Base-by-base conservation (phyloP, 129 eudicot genomes). In the Escallonia rubra region DNA sequence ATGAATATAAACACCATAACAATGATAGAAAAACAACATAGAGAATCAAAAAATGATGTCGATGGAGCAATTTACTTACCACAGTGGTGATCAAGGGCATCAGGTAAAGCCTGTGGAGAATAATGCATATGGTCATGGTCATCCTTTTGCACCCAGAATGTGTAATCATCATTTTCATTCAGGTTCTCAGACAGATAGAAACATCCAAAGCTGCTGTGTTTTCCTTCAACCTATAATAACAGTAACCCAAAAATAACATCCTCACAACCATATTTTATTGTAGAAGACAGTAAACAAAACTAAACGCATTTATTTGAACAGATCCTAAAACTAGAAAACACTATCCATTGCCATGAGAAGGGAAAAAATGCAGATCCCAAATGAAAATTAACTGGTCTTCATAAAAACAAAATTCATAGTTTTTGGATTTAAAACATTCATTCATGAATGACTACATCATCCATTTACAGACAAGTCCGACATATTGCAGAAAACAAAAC, bases 171-270 rank as follows among this genome's bases (percentile, higher is more conserved):
- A 72, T 80, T 64, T 76, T 84, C 96, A 78, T 90, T 78, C 61
- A 94, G 90, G 78, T 87, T 89, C 80, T 89, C 97, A 46, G 87
- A 82, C 67, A 94, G 73, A 81, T 94, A 94, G 72, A 82, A 94
- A 76, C 79, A 87, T 63, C 85, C 81, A 42, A 74, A 63, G 55
- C 67, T 74, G 57, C 83, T 70, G 66, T 82, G 88, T 49, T 84
- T 90, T 73, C 87, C 88, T 86, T 89, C 93, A 63, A 94, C 87
- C 99, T 94, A 80, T 63, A 59, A 34, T 63, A 79, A 64, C 66
- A 57, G 57, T 66, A 12, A 23, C 48, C 49, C 51, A 69, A 63
- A 63, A 63, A 63, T 7, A 63, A 69, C 71, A 74, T 64, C 16
- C 40, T 42, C 58, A 38, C 53, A 34, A 23, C 9, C 49, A 12